These are phyloP conservation scores for Elasticomyces elasticus DNA, from an alignment of 495 filamentous ascomycete genomes.

Conservation along the genomic window DNA sequence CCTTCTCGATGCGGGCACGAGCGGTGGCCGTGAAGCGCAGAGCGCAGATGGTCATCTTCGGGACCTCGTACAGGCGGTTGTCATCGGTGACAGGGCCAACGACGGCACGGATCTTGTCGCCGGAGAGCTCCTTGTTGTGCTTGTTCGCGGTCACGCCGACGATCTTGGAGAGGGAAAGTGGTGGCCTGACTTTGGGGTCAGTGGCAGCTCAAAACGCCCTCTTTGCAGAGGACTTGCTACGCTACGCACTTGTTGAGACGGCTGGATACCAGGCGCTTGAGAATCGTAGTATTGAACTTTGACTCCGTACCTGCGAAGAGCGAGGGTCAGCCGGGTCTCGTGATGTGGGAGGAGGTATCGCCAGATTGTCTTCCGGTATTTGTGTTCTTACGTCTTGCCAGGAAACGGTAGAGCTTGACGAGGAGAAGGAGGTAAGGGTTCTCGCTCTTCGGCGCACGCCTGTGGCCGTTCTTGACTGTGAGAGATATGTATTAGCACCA, in stretches of 20 bases:
- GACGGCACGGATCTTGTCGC: constrained; percentile 84
- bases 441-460: constrained; percentile 93
- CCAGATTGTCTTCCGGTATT: background rate
- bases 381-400: constrained; percentile 60
- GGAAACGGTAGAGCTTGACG: constrained; percentile 98
- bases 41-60: constrained; percentile 85
- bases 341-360: background rate
- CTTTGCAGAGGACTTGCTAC: background rate
- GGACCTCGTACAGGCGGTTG: constrained; percentile 77
- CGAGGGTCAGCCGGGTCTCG: background rate
- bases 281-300: constrained; percentile 92
- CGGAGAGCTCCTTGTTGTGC: constrained; percentile 52
- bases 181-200: constrained; percentile 73
- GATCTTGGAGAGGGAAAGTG: constrained; percentile 85
- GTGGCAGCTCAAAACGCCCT: background rate
- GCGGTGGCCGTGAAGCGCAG: constrained; percentile 93
- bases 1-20: constrained; percentile 80
- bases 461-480: constrained; percentile 48
- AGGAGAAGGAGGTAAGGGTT: constrained; percentile 78
- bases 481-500: background rate
- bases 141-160: constrained; percentile 51
- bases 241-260: constrained; percentile 14
- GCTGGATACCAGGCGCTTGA: constrained; percentile 64
- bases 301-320: constrained; percentile 54
- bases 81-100: constrained; percentile 94